A percentile compares a stretch with the other conserved stretches of the same genome.
Evolutionary conservation across 108 stramenopile species (phyloP).

Genomic region (Poteriospumella lacustris): DNA sequence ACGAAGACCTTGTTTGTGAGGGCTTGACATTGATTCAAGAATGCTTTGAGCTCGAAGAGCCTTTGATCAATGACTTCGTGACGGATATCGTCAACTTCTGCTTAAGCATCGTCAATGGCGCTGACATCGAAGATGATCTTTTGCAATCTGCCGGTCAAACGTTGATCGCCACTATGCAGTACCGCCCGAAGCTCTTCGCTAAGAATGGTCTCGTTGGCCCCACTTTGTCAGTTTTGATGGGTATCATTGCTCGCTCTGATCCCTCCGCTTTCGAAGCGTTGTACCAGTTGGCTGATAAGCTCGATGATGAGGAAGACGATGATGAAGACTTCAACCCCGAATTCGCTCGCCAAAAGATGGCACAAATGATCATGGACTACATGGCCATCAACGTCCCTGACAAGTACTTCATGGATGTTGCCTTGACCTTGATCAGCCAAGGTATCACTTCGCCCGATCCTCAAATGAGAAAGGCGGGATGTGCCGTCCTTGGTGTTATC

Average conservation of each 20-base stretch:
- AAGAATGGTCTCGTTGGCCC: constrained; percentile 57
- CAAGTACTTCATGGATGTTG: constrained; percentile 82
- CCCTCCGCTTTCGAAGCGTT: constrained; percentile 84
- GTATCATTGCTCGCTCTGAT: constrained; percentile 74
- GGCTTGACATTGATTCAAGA: constrained; percentile 69
- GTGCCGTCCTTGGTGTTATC: constrained; percentile 88
- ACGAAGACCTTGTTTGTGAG: constrained; percentile 59
- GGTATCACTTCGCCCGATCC: constrained; percentile 66
- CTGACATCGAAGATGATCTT: constrained; percentile 36
- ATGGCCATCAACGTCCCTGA: constrained; percentile 88
- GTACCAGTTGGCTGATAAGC: constrained; percentile 76
- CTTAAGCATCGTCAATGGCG: background rate
- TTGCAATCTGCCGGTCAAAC: constrained; percentile 6
- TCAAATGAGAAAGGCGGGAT: constrained; percentile 84
- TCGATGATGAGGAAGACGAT: constrained; percentile 64
- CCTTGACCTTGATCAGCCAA: constrained; percentile 71
- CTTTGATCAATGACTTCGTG: constrained; percentile 47
- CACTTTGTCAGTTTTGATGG: constrained; percentile 60
- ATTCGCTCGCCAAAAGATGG: constrained; percentile 81
- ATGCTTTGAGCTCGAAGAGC: background rate
- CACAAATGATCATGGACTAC: constrained; percentile 88
- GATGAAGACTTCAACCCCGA: constrained; percentile 63
- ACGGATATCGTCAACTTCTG: background rate
- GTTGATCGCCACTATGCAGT: constrained; percentile 32
- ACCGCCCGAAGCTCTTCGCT: constrained; percentile 78